phyloP scores from a whole-genome alignment of 1,284 basidiomycete genomes.

The Ceratorhiza oryzae-sativae region DNA sequence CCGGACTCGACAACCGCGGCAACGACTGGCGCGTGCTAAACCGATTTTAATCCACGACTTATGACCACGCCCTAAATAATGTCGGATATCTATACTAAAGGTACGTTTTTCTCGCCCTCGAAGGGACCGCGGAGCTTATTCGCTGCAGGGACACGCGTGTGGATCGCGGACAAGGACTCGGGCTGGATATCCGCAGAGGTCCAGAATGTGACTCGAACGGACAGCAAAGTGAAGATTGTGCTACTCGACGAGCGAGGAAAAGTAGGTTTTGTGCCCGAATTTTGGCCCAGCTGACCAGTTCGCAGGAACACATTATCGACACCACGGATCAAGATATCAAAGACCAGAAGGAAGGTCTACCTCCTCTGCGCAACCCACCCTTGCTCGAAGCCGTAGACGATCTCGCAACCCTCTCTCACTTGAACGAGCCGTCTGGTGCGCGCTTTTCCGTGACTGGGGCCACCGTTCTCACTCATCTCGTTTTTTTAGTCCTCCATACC shows the following conservation, averaged over 20 bases:
- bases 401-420: slow-evolving; percentile 94
- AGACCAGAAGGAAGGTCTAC: slow-evolving; percentile 76
- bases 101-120: neutral
- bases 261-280: slow-evolving; percentile 55
- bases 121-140: neutral
- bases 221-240: slow-evolving; percentile 70
- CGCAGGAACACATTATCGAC: slow-evolving; percentile 75
- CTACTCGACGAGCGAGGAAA: slow-evolving; percentile 87
- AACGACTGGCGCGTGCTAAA: slow-evolving; percentile 8
- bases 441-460: slow-evolving; percentile 18
- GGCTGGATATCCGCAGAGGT: slow-evolving; percentile 94
- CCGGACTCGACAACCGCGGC: neutral
- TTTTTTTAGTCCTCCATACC: slow-evolving; percentile 85
- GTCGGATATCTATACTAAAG: slow-evolving; percentile 38
- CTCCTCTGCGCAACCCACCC: slow-evolving; percentile 95
- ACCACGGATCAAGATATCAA: slow-evolving; percentile 82
- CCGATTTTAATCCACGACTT: slow-evolving; percentile 16
- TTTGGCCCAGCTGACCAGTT: neutral
- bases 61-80: slow-evolving; percentile 36
- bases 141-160: slow-evolving; percentile 51
- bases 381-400: slow-evolving; percentile 97
- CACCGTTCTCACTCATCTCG: neutral
- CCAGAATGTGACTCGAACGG: slow-evolving; percentile 63
- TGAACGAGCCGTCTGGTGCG: slow-evolving; percentile 96
- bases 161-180: slow-evolving; percentile 90